Base-by-base conservation (phyloP, 768 basidiomycete species). In the Tylopilus vinaceipallidus region DNA sequence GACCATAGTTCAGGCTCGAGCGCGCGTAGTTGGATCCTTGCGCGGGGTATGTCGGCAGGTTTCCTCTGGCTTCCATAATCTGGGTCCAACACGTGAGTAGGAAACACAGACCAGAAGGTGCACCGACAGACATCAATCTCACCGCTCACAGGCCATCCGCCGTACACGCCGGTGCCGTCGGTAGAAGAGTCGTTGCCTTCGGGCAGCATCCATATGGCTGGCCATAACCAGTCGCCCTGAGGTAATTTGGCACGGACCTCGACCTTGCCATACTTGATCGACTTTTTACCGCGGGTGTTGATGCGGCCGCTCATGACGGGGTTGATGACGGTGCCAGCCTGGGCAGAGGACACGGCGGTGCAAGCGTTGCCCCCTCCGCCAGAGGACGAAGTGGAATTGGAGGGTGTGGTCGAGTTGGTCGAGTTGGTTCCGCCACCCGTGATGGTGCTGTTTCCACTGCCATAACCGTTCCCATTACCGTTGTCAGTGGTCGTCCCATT, bases 1-100 rank as follows among this genome's bases (percentile, higher is more conserved):
- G 79, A 3, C 89, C 91, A 69, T 85, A 94, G 64, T 83, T 83
- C 19, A 94, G 68, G 27, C 79, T 74, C 6, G 82, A 76, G 48
- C 83, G 72, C 19, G 76, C 73, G 53, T 70, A 77, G 64, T 77
- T 75, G 48, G 68, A 61, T 42, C 78, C 77, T 56, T 75, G 71
- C 0, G 61, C 70, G 10, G 66, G 50, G 59, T 78, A 74, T 12
- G 67, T 64, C n/a, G 71, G 69, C 17, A 60, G 59, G 65, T 77
- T 80, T 20, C 78, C 76, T 58, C 73, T 77, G 53, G 70, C 82
- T 72, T 69, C 81, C 77, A 73, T 73, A 52, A 81, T 73, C 77
- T 81, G 59, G 10, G 16, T 26, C n/a, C 13, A 27, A n/a, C 22
- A 12, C 9, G 30, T 52, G 2, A 55, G 20, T 27, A 11, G 17